These are phyloP conservation scores for Vittaforma corneae DNA, from an alignment of 371 early-diverging fungal species.

Conservation along the genomic window DNA sequence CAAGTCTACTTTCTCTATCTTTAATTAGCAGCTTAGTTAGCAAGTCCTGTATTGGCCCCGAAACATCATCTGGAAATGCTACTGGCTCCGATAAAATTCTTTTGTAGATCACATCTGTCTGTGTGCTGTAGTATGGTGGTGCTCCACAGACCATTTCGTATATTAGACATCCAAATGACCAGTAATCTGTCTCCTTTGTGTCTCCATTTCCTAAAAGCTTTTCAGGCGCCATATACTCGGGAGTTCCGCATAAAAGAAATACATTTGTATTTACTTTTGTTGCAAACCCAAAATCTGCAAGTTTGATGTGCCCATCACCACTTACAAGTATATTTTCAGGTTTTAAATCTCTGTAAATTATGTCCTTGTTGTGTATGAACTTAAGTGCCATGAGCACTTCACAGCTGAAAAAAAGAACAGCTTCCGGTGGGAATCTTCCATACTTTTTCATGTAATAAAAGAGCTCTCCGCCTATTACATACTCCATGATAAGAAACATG, in stretches of 20 bases:
- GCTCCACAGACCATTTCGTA: slow-evolving; percentile 85
- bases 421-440: slow-evolving; percentile 59
- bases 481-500: slow-evolving; percentile 78
- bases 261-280: slow-evolving; percentile 70
- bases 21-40: slow-evolving; percentile 63
- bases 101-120: slow-evolving; percentile 47
- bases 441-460: slow-evolving; percentile 75
- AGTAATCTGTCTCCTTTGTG: slow-evolving; percentile 85
- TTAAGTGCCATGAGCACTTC: slow-evolving; percentile 92
- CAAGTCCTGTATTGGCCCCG: slow-evolving; percentile 62
- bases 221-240: slow-evolving; percentile 94
- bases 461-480: slow-evolving; percentile 82
- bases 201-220: slow-evolving; percentile 85
- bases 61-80: slow-evolving; percentile 69
- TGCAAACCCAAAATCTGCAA: slow-evolving; percentile 97
- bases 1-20: slow-evolving; percentile 66
- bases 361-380: slow-evolving; percentile 83
- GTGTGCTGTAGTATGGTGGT: slow-evolving; percentile 66
- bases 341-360: slow-evolving; percentile 91
- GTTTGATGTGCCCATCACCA: slow-evolving; percentile 82
- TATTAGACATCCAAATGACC: slow-evolving; percentile 80
- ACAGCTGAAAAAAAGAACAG: slow-evolving; percentile 86
- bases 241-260: slow-evolving; percentile 74
- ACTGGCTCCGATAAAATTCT: slow-evolving; percentile 40
- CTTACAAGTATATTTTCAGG: slow-evolving; percentile 85